A percentile compares a stretch with the other conserved stretches of the same genome.
These are phyloP conservation scores for Hypoxylon crocopeplum DNA, from an alignment of 495 filamentous ascomycete species.

Conservation along the genomic window DNA sequence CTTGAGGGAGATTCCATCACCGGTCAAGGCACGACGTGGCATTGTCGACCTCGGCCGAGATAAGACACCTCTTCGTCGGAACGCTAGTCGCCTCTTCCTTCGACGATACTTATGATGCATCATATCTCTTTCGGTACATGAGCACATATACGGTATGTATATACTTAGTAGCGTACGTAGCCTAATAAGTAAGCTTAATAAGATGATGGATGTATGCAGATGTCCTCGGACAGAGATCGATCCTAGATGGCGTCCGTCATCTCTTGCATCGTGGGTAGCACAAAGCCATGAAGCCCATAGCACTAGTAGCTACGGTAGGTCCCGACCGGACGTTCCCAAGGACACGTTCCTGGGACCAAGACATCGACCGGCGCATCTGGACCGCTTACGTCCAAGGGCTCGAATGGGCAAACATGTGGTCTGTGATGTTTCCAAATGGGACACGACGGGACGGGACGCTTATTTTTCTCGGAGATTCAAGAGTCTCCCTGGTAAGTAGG, in stretches of 20 bases:
- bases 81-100: neutral
- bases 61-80: neutral
- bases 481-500: neutral
- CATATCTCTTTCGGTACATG: neutral
- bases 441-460: constrained; percentile 21
- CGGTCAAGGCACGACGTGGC: neutral
- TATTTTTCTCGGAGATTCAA: constrained; percentile 6
- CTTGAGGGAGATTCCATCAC: neutral
- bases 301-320: constrained; percentile 19
- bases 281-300: constrained; percentile 18
- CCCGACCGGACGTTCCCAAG: constrained; percentile 23
- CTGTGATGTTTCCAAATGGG: neutral
- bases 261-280: constrained; percentile 36
- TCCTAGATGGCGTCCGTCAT: constrained; percentile 27
- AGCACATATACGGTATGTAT: neutral
- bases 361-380: constrained; percentile 29
- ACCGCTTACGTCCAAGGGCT: constrained; percentile 9
- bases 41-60: neutral
- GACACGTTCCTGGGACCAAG: constrained; percentile 36
- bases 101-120: too few relatives aligned
- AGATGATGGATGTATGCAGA: neutral
- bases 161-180: neutral
- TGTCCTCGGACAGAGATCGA: constrained; percentile 15
- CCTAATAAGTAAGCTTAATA: neutral
- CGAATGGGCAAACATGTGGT: neutral